Evolutionary conservation across 2,329 filamentous ascomycete genomes (phyloP).

Genomic region (Colletotrichum spinosum): DNA sequence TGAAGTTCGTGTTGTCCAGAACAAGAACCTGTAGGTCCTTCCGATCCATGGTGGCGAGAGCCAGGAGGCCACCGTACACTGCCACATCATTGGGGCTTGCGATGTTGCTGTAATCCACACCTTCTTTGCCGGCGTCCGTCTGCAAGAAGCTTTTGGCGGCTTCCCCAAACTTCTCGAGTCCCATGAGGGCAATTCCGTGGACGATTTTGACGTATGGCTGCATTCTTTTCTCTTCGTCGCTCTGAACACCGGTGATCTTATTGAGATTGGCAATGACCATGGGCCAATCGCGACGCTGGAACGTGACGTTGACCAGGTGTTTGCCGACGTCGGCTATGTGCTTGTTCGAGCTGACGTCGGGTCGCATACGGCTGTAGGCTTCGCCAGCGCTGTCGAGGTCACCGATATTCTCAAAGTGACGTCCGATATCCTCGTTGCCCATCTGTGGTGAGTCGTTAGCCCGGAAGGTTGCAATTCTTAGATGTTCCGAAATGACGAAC

Average conservation of each 20-base stretch:
- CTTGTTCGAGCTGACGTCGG: conserved; percentile 85
- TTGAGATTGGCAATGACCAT: conserved; percentile 68
- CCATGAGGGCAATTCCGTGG: conserved; percentile 63
- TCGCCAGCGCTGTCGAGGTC: conserved; percentile 79
- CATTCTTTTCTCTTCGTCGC: conserved; percentile 60
- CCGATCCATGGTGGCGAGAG: conserved; percentile 89
- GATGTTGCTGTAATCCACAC: conserved; percentile 74
- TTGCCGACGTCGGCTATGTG: conserved; percentile 87
- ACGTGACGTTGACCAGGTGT: conserved; percentile 79
- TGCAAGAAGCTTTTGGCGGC: conserved; percentile 80
- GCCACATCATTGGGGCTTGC: conserved; percentile 89
- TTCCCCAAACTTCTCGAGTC: conserved; percentile 61
- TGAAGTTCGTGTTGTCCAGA: conserved; percentile 84
- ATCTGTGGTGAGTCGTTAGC: conserved; percentile 68
- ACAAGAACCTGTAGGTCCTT: conserved; percentile 79
- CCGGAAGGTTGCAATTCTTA: neutral
- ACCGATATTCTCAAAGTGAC: conserved; percentile 83
- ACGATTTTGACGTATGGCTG: conserved; percentile 65
- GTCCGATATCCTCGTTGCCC: conserved; percentile 92
- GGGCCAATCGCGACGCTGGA: conserved; percentile 84
- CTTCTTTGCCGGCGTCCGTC: conserved; percentile 56
- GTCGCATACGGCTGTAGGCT: conserved; percentile 86
- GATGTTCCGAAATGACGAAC: conserved; percentile 59
- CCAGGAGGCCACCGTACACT: conserved; percentile 89
- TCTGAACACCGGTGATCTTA: conserved; percentile 71